Evolutionary conservation across 2,329 filamentous ascomycete genomes (phyloP).

Genomic region (Penicillium sp.): DNA sequence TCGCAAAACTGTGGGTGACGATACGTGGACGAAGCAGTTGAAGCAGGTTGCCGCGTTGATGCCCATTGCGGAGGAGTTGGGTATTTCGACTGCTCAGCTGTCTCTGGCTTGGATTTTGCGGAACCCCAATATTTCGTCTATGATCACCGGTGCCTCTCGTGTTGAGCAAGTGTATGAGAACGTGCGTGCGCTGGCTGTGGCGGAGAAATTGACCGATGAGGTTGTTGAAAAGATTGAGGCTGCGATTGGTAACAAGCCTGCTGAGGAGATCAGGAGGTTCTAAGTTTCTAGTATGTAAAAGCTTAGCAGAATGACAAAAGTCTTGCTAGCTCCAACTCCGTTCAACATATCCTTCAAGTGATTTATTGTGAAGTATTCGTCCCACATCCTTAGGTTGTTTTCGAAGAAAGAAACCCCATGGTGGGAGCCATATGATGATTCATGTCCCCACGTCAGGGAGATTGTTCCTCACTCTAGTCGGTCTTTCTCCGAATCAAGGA

Average conservation of each 20-base stretch:
- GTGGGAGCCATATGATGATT: too few relatives aligned
- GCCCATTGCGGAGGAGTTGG: slow-evolving; percentile 69
- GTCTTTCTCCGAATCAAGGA: not conserved
- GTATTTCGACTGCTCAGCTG: slow-evolving; percentile 62
- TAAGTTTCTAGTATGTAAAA: slow-evolving; percentile 11
- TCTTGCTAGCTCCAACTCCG: not conserved
- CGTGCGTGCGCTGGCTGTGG: slow-evolving; percentile 52
- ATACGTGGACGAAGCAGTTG: slow-evolving; percentile 40
- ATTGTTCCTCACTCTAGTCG: not conserved
- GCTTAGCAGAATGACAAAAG: slow-evolving; percentile 22
- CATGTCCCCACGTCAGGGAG: not conserved
- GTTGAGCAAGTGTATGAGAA: slow-evolving; percentile 50
- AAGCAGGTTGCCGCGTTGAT: slow-evolving; percentile 49
- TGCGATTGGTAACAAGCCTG: slow-evolving; percentile 31
- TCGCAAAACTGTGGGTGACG: slow-evolving; percentile 51
- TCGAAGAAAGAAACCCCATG: too few relatives aligned
- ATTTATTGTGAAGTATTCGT: not conserved
- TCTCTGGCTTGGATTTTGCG: slow-evolving; percentile 63
- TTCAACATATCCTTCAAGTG: too few relatives aligned
- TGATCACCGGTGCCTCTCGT: slow-evolving; percentile 59
- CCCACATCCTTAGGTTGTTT: not conserved
- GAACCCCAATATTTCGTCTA: slow-evolving; percentile 60
- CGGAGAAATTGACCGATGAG: slow-evolving; percentile 51
- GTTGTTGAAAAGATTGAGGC: slow-evolving; percentile 56
- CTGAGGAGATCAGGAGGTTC: slow-evolving; percentile 25